Evolutionary conservation across 2,329 filamentous ascomycete species (phyloP), one percentile per base, ranked within the genome.

Genomic region (Ceratocystis diversiconidia): DNA sequence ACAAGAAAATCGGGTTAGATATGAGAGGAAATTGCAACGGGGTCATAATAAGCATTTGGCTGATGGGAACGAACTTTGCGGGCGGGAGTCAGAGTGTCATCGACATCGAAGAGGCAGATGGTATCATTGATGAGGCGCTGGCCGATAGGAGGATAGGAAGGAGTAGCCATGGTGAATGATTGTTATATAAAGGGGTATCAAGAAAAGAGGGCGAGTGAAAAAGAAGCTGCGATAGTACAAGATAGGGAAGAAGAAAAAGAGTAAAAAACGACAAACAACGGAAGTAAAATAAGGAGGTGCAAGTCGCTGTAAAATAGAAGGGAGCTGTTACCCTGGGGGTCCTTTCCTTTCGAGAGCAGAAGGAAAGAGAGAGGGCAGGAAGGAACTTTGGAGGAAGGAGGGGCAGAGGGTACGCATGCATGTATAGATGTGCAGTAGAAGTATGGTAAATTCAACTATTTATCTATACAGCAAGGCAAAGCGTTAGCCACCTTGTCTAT

Each of bases 101-200:
- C 94, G 68, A 99, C 94, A 77, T 99, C 94, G 77, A 99, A 99
- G 69, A 99, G 87, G 73, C 85, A 86, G 76, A 99, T 89, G 70
- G 92, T 97, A 81, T 94, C 90, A 79, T 92, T 90, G 76, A 96
- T 79, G 55, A 90, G 89, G 70, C 94, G 90, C 72, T 92, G 81
- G 74, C 87, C 83, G 70, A 97, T 84, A 69, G 90, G 84, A 66
- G 91, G 87, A 77, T 86, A 89, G 50, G 74, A 64, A n/a, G 55
- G 19, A 30, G 73, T 69, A 69, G 75, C 75, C 79, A 82, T 82
- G 5, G 52, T 61, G 30, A 41, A 22, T 50, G 25, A 69, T 61
- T 32, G 32, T n/a, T 41, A 17, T 48, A 17, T 59, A n/a, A 22
- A 8, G 52, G 61, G 62, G 62, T 55, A 68, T 59, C 60, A 62